A percentile compares a stretch with the other conserved stretches of the same genome.
These are phyloP conservation scores for Blastocystis sp. DNA, from an alignment of 352 stramenopile genomes.

Conservation along the genomic window DNA sequence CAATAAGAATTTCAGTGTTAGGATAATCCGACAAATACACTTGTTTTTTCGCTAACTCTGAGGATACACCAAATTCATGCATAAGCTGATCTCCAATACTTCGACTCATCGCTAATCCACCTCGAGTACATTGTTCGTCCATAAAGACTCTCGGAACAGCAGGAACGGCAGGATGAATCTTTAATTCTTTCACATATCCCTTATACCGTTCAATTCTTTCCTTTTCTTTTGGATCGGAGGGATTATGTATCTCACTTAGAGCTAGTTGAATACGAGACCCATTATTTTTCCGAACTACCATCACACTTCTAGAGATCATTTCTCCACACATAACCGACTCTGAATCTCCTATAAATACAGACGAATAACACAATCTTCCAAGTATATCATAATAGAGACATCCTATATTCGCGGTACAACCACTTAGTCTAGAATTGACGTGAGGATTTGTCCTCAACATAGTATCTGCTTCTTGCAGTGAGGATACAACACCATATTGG, in stretches of 20 bases:
- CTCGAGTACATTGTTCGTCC: constrained; percentile 31
- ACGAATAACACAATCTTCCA: background rate
- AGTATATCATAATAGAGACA: background rate
- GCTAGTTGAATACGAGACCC: background rate
- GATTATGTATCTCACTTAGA: background rate
- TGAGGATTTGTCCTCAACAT: background rate
- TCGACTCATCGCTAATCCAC: constrained; percentile 31
- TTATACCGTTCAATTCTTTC: background rate
- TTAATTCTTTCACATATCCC: background rate
- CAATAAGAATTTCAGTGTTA: background rate
- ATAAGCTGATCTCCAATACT: constrained; percentile 35
- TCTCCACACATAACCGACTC: background rate
- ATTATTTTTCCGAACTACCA: background rate
- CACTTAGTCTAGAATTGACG: constrained; percentile 28
- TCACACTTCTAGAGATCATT: background rate
- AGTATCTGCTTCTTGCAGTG: background rate
- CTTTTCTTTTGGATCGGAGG: background rate
- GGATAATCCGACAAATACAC: background rate
- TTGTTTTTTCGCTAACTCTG: background rate
- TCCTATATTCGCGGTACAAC: constrained; percentile 21
- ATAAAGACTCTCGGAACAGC: background rate
- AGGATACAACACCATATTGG: background rate
- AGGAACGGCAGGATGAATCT: constrained; percentile 6
- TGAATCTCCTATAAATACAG: constrained; percentile 19
- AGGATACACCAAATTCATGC: constrained; percentile 7